Evolutionary conservation across 768 basidiomycete genomes (phyloP).

Genomic region (Auricularia auricula-judae): DNA sequence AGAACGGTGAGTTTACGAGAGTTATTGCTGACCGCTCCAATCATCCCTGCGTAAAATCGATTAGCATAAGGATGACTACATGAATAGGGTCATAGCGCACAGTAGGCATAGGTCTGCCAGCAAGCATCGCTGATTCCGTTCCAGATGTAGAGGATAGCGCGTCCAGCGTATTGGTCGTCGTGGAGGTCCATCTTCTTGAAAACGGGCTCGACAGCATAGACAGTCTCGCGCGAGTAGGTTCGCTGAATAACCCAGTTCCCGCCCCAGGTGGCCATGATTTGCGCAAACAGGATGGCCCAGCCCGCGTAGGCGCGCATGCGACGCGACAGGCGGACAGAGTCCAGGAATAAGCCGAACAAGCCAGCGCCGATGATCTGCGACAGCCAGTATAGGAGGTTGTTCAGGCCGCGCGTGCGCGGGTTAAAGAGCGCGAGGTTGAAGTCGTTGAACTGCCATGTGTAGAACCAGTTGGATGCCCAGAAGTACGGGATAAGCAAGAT

Average conservation of each 20-base stretch:
- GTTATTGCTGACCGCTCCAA: conserved; percentile 74
- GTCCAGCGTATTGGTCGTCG: conserved; percentile 41
- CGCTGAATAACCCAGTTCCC: conserved; percentile 14
- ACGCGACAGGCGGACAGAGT: conserved; percentile 42
- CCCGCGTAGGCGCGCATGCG: conserved; percentile 61
- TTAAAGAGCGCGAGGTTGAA: conserved; percentile 74
- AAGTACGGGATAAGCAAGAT: conserved; percentile 81
- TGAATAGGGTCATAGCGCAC: conserved; percentile 31
- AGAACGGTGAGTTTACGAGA: conserved; percentile 70
- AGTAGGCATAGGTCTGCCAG: conserved; percentile 79
- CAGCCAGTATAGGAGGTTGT: conserved; percentile 72
- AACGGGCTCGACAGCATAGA: conserved; percentile 10
- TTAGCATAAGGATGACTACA: background rate
- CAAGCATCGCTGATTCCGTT: conserved; percentile 69
- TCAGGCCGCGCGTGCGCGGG: conserved; percentile 66
- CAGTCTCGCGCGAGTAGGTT: conserved; percentile 45
- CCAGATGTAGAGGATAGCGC: conserved; percentile 54
- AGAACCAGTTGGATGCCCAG: conserved; percentile 47
- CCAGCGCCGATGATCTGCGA: conserved; percentile 69
- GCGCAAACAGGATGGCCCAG: conserved; percentile 47
- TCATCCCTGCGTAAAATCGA: background rate
- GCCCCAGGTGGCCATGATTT: conserved; percentile 1
- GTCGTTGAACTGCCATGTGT: conserved; percentile 77
- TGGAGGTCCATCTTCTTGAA: conserved; percentile 47
- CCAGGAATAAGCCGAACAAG: conserved; percentile 58